Evolutionary conservation across 2,329 filamentous ascomycete species (phyloP).

Genomic region (Aspergillus nomiae): DNA sequence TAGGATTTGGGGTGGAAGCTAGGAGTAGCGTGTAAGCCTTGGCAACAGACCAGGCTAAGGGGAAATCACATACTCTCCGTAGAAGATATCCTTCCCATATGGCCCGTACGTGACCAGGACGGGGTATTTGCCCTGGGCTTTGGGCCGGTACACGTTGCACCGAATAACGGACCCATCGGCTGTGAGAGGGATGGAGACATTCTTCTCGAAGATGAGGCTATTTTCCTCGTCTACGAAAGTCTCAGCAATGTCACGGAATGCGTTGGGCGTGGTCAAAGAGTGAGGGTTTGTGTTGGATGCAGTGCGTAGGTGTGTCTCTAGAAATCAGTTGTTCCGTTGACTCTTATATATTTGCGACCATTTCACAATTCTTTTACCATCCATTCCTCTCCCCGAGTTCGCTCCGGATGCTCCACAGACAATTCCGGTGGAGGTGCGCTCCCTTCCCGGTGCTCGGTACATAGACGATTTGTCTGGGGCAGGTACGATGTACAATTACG

Average conservation of each 20-base stretch:
- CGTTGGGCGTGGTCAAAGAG: constrained; percentile 2
- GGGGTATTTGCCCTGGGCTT: constrained; percentile 42
- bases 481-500: too few relatives aligned
- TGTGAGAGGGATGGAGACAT: background rate
- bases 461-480: too few relatives aligned
- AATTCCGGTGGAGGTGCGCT: too few relatives aligned
- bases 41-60: background rate
- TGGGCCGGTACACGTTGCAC: constrained; percentile 53
- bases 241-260: background rate
- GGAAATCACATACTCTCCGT: constrained; percentile 36
- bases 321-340: too few relatives aligned
- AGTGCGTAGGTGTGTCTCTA: too few relatives aligned
- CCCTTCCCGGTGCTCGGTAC: too few relatives aligned
- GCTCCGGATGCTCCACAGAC: too few relatives aligned
- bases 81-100: constrained; percentile 71
- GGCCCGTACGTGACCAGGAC: constrained; percentile 70
- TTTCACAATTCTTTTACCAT: too few relatives aligned
- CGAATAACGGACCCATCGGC: constrained; percentile 18
- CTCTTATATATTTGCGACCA: too few relatives aligned
- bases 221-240: background rate
- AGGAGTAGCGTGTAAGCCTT: background rate
- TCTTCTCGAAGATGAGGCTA: background rate
- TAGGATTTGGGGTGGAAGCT: constrained; percentile 3
- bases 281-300: too few relatives aligned
- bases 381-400: too few relatives aligned